Evolutionary conservation across 768 basidiomycete species (phyloP).

Genomic region (Boletus patriciae): DNA sequence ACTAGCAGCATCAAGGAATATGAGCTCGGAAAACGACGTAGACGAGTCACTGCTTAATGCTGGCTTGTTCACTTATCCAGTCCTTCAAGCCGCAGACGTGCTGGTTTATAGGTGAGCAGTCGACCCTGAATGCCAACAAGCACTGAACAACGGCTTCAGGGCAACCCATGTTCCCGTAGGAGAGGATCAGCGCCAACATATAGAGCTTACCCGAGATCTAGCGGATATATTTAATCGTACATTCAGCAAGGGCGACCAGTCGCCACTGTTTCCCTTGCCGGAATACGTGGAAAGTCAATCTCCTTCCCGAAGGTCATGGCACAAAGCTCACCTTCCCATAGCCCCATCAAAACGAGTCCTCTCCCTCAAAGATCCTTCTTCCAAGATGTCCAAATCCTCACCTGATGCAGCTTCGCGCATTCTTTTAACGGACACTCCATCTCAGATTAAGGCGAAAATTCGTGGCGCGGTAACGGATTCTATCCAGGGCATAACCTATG

Average conservation of each 20-base stretch:
- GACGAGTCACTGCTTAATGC: constrained; percentile 81
- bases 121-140: background rate
- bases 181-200: constrained; percentile 93
- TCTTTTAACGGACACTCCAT: constrained; percentile 72
- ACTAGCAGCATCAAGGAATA: constrained; percentile 71
- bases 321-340: constrained; percentile 30
- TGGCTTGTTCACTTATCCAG: constrained; percentile 89
- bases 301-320: background rate
- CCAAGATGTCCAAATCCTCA: constrained; percentile 96
- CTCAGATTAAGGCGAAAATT: constrained; percentile 67
- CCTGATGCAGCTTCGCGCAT: constrained; percentile 79
- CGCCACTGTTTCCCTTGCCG: constrained; percentile 69
- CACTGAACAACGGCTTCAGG: constrained; percentile 37
- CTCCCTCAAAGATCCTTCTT: constrained; percentile 78
- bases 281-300: constrained; percentile 70
- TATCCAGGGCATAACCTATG: constrained; percentile 69
- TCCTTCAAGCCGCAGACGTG: constrained; percentile 92
- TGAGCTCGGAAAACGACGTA: constrained; percentile 70
- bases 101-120: constrained; percentile 70
- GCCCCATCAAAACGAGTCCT: constrained; percentile 81
- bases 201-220: constrained; percentile 84
- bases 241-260: constrained; percentile 44
- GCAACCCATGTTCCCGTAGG: constrained; percentile 95
- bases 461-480: constrained; percentile 87
- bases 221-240: constrained; percentile 80